Base-by-base conservation (phyloP, 768 basidiomycete genomes). In the Mycena albidolilacea region DNA sequence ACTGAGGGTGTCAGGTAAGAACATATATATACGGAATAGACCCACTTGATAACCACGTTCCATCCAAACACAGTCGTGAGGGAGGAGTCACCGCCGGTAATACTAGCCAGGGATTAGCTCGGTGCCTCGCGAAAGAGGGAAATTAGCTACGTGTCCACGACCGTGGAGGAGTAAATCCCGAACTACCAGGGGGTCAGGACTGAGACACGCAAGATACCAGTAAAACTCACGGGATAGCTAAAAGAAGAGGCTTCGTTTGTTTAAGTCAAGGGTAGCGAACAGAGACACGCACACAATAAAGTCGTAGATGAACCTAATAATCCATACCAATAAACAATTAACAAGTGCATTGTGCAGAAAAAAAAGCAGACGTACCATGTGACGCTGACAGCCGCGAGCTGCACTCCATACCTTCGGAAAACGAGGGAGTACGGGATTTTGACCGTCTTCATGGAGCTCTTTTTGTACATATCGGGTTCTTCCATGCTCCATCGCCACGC, bases 401-500 rank as follows among this genome's bases (percentile, higher is more conserved):
- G 87, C 48, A 86, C 81, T 85, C 97, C 94, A 80, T 99, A 99
- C 54, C 94, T 90, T 78, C 87, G 91, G 50, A 97, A 73, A 75
- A 97, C 85, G 35, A 98, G 87, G 80, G 81, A 72, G 79, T 97
- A 96, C 0, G 96, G 96, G 67, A 95, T 93, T 52, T 81, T 86
- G 11, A 90, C 87, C 58, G 88, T 79, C 76, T 90, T 93, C 94
- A 97, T 96, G 0, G 93, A 92, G 80, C 94, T 90, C 75, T 90
- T 92, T 80, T 87, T 91, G 81, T 87, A 97, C 19, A 90, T 85
- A 14, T 85, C 85, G 0, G 96, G 95, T 77, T 97, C 95, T 38
- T 91, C 87, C 93, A 97, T 95, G 71, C 86, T 89, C 65, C 95
- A 79, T 75, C 96, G 95, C 95, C 96, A 97, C 62, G 95, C 77